Percentiles rank a stretch among this genome's conserved stretches.
These are phyloP conservation scores for Proliferodiscus dingleyae DNA, from an alignment of 2,329 filamentous ascomycete species.

Conservation along the genomic window DNA sequence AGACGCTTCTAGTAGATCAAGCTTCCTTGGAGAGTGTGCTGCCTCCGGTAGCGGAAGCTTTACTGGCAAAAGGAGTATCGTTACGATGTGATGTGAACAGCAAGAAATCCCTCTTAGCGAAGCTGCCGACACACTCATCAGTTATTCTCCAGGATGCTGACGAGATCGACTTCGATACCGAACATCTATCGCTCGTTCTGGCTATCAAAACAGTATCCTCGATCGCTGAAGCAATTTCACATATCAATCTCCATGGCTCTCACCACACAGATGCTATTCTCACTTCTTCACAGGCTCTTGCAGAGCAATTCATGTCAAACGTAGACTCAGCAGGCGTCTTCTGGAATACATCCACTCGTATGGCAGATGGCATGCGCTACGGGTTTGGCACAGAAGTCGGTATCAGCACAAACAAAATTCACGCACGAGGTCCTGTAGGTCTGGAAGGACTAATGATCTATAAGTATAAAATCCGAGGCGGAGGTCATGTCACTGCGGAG, in stretches of 20 bases:
- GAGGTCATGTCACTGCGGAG: constrained; percentile 73
- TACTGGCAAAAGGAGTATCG: constrained; percentile 71
- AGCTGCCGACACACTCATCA: constrained; percentile 38
- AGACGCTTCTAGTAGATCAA: constrained; percentile 83
- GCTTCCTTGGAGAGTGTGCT: constrained; percentile 62
- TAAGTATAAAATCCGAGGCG: constrained; percentile 85
- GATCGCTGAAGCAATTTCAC: constrained; percentile 67
- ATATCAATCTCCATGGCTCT: constrained; percentile 90
- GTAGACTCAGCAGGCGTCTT: constrained; percentile 91
- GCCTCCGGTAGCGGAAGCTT: constrained; percentile 65
- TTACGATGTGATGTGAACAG: constrained; percentile 73
- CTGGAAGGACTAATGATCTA: constrained; percentile 95
- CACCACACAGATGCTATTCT: constrained; percentile 93
- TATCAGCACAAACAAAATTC: constrained; percentile 98
- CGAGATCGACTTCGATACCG: constrained; percentile 74
- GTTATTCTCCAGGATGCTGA: constrained; percentile 58
- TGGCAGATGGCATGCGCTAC: constrained; percentile 95
- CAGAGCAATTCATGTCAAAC: constrained; percentile 76
- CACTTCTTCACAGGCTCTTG: constrained; percentile 61
- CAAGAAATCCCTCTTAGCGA: constrained; percentile 55
- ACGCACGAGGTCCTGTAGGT: constrained; percentile 87
- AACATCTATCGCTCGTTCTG: constrained; percentile 80
- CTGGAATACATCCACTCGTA: constrained; percentile 93
- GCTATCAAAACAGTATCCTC: constrained; percentile 74
- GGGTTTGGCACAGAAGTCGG: constrained; percentile 98